Percentiles rank a stretch among this genome's conserved stretches.
Evolutionary conservation across 2,329 filamentous ascomycete species (phyloP).

Genomic region (Trichoderma brevicompactum): DNA sequence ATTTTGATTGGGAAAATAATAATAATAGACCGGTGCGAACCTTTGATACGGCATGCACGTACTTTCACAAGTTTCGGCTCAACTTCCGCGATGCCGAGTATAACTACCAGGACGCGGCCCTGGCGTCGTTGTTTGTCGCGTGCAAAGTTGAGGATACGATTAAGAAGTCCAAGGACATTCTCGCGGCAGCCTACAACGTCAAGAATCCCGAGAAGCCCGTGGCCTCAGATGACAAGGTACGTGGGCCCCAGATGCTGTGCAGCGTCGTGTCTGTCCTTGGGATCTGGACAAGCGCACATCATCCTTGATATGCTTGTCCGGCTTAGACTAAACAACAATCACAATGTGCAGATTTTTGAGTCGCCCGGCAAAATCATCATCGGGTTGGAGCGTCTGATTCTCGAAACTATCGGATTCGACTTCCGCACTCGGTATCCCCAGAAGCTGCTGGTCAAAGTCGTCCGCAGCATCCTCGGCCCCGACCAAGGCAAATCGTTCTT

Average conservation of each 20-base stretch:
- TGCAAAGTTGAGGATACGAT: slow-evolving; percentile 98
- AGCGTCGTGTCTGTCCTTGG: background rate
- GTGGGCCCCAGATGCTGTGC: slow-evolving; percentile 33
- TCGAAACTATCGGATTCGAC: slow-evolving; percentile 92
- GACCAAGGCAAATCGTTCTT: slow-evolving; percentile 60
- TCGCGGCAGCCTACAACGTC: slow-evolving; percentile 87
- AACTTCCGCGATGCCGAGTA: slow-evolving; percentile 85
- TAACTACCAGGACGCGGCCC: slow-evolving; percentile 81
- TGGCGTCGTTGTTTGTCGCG: slow-evolving; percentile 86
- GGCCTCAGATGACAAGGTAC: slow-evolving; percentile 80
- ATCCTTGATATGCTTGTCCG: no score
- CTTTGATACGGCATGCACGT: slow-evolving; percentile 87
- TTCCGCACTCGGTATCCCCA: slow-evolving; percentile 90
- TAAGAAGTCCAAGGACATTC: slow-evolving; percentile 92
- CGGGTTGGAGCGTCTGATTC: slow-evolving; percentile 86
- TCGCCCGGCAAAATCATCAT: slow-evolving; percentile 78
- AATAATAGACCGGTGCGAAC: slow-evolving; percentile 73
- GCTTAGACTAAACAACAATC: background rate
- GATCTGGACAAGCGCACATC: background rate
- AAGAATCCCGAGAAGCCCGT: slow-evolving; percentile 70
- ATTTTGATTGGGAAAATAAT: background rate
- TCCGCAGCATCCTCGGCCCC: slow-evolving; percentile 58
- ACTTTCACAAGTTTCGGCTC: slow-evolving; percentile 92
- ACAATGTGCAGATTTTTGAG: slow-evolving; percentile 71
- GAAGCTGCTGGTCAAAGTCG: slow-evolving; percentile 79